phyloP scores from a whole-genome alignment of 2,329 filamentous ascomycete species.

The Botrytis pseudocinerea region DNA sequence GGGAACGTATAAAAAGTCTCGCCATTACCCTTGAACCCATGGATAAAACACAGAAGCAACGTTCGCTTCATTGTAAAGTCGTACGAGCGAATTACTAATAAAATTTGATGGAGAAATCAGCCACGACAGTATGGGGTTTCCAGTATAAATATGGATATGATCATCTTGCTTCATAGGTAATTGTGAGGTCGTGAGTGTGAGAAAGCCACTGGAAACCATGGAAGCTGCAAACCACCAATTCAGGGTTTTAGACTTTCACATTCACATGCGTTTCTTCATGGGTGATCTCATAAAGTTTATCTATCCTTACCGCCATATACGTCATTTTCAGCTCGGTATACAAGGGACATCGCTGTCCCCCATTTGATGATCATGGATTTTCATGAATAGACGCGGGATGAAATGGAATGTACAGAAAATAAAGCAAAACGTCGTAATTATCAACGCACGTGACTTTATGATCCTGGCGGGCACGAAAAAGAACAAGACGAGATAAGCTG shows the following conservation, averaged over 20 bases:
- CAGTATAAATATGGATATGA: conserved; percentile 10
- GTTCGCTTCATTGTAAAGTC: conserved; percentile 53
- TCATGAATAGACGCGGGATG: neutral
- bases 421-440: neutral
- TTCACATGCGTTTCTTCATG: neutral
- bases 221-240: neutral
- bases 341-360: neutral
- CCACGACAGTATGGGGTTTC: neutral
- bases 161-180: neutral
- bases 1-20: conserved; percentile 70
- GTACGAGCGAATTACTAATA: neutral
- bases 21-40: conserved; percentile 71
- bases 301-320: conserved; percentile 3
- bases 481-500: neutral
- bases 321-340: conserved; percentile 2
- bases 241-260: conserved; percentile 13
- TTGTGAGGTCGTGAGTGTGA: neutral
- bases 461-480: neutral
- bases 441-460: neutral
- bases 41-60: conserved; percentile 70
- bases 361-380: neutral
- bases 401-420: neutral
- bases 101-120: neutral
- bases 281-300: conserved; percentile 12
- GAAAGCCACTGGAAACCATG: neutral